These are phyloP conservation scores for Stemphylium beticola DNA, from an alignment of 2,329 filamentous ascomycete genomes.

Conservation along the genomic window DNA sequence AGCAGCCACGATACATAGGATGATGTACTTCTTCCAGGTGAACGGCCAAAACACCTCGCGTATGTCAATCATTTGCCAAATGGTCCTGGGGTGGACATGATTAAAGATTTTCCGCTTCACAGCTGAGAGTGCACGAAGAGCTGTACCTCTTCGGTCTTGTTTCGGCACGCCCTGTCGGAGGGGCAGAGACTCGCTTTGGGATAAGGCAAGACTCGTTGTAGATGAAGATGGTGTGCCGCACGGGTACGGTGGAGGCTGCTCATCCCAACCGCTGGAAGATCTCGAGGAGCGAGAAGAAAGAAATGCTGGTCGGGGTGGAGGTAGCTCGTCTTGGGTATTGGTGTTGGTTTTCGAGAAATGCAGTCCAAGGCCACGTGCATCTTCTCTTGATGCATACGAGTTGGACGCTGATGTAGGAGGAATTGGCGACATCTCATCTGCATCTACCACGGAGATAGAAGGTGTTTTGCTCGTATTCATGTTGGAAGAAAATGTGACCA, in stretches of 20 bases:
- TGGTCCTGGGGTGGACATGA: slow-evolving; percentile 14
- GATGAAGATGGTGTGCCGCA: background rate
- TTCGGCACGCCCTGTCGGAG: slow-evolving; percentile 1
- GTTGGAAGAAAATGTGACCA: background rate
- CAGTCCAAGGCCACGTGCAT: background rate
- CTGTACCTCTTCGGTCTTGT: background rate
- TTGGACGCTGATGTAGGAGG: background rate
- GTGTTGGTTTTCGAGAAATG: background rate
- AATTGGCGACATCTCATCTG: background rate
- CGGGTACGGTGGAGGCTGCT: background rate
- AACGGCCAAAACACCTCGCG: slow-evolving; percentile 20
- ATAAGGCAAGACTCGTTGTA: background rate
- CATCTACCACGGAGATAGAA: background rate
- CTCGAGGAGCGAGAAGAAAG: background rate
- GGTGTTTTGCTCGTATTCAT: background rate
- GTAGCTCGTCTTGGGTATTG: background rate
- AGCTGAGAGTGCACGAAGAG: background rate
- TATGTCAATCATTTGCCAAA: slow-evolving; percentile 18
- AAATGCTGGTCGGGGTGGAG: background rate
- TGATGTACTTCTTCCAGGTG: slow-evolving; percentile 23
- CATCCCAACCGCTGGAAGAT: background rate
- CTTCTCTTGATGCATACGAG: background rate
- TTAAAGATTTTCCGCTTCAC: background rate
- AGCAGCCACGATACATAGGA: slow-evolving; percentile 13
- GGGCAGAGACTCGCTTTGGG: background rate